Conservation (phyloP, 768 basidiomycete genomes). For the Austroboletus eburneus region DNA sequence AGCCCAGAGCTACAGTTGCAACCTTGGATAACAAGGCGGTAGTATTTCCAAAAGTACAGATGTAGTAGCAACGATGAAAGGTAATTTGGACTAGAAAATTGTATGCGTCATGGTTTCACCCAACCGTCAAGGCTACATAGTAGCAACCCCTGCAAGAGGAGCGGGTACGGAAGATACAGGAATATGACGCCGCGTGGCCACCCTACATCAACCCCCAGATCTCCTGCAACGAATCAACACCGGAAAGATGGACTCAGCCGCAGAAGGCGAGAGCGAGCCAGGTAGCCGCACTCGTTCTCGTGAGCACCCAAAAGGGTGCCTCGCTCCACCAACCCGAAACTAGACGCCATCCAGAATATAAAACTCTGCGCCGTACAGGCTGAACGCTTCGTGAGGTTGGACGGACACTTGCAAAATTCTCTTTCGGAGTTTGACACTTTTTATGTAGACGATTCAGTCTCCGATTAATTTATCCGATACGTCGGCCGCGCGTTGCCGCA, state of each 20-base stretch:
- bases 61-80: too few relatives aligned
- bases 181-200: constrained; percentile 68
- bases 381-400: constrained; percentile 64
- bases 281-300: constrained; percentile 40
- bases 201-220: constrained; percentile 42
- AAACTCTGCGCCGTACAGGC: constrained; percentile 37
- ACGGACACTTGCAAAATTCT: constrained; percentile 52
- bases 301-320: constrained; percentile 51
- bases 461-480: constrained; percentile 19
- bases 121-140: constrained; percentile 75
- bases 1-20: too few relatives aligned
- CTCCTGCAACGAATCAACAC: constrained; percentile 49
- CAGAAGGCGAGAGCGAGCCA: constrained; percentile 34
- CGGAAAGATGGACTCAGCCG: constrained; percentile 45
- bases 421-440: constrained; percentile 20
- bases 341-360: constrained; percentile 51
- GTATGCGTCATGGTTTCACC: constrained; percentile 81
- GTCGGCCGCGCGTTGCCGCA: constrained; percentile 12
- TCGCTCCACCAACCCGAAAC: constrained; percentile 79
- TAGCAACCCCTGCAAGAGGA: constrained; percentile 29
- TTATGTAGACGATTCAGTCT: constrained; percentile 21
- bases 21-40: too few relatives aligned
- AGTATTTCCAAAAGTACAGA: too few relatives aligned
- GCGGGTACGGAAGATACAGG: constrained; percentile 69
- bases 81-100: too few relatives aligned